Evolutionary conservation across 2,329 filamentous ascomycete genomes (phyloP).

Genomic region (Berkeleyomyces basicola): DNA sequence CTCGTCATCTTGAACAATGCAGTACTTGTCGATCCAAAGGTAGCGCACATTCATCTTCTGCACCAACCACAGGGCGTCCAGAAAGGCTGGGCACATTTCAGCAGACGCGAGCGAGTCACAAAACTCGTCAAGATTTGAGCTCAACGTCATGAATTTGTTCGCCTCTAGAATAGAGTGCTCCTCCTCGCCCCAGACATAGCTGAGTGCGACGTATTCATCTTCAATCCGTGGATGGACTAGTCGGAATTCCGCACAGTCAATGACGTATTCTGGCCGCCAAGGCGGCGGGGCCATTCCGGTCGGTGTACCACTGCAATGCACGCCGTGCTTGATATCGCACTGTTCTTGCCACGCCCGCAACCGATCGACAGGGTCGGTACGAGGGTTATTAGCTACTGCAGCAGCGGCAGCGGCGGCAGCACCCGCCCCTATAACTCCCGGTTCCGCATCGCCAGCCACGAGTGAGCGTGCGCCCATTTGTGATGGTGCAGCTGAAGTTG

Average conservation of each 20-base stretch:
- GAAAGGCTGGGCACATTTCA: slow-evolving; percentile 26
- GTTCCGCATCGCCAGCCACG: slow-evolving; percentile 12
- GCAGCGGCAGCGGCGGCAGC: slow-evolving; percentile 6
- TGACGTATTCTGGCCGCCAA: slow-evolving; percentile 27
- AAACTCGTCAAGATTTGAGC: slow-evolving; percentile 23
- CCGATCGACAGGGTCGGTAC: slow-evolving; percentile 23
- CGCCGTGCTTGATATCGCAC: slow-evolving; percentile 26
- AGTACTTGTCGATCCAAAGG: slow-evolving; percentile 31
- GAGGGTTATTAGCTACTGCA: slow-evolving; percentile 16
- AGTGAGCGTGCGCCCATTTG: slow-evolving; percentile 20
- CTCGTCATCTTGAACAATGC: slow-evolving; percentile 29
- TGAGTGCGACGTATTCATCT: slow-evolving; percentile 29
- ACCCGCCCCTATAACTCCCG: slow-evolving; percentile 13
- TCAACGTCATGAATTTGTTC: slow-evolving; percentile 20
- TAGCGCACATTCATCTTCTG: slow-evolving; percentile 27
- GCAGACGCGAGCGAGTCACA: slow-evolving; percentile 23
- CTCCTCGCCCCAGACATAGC: slow-evolving; percentile 27
- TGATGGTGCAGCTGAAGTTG: slow-evolving; percentile 17
- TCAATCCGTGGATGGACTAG: slow-evolving; percentile 24
- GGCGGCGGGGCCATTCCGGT: slow-evolving; percentile 16
- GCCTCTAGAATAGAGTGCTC: slow-evolving; percentile 17
- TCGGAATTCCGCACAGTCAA: slow-evolving; percentile 25
- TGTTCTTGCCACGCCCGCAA: slow-evolving; percentile 28
- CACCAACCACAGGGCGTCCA: slow-evolving; percentile 29
- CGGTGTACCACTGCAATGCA: slow-evolving; percentile 23